phyloP scores from a whole-genome alignment of 2,329 filamentous ascomycete species.

The Sporothrix curviconia region DNA sequence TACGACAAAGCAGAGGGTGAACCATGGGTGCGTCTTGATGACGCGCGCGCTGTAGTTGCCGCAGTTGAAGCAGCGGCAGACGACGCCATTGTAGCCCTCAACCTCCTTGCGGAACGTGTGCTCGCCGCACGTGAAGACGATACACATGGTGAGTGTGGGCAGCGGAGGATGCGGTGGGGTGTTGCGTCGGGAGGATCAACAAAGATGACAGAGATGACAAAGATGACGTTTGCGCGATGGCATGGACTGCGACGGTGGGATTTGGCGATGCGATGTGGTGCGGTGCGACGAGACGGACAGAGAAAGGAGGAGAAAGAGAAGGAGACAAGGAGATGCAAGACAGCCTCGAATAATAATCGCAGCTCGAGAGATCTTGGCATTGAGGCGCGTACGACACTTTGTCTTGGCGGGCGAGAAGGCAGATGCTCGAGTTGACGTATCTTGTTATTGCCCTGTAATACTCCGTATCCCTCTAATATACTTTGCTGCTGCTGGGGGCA shows the following conservation, averaged over 20 bases:
- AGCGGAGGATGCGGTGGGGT: neutral
- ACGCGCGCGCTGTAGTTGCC: constrained; percentile 57
- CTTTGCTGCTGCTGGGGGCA: too few relatives aligned
- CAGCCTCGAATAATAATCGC: too few relatives aligned
- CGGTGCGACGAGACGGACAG: too few relatives aligned
- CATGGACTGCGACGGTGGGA: too few relatives aligned
- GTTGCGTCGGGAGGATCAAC: too few relatives aligned
- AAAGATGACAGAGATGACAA: too few relatives aligned
- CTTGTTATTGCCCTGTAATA: too few relatives aligned
- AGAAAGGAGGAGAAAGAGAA: neutral
- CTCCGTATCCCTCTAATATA: too few relatives aligned
- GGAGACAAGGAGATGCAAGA: neutral
- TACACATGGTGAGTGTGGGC: constrained; percentile 40
- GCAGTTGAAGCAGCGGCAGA: constrained; percentile 60
- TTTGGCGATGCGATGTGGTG: too few relatives aligned
- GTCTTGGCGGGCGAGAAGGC: neutral
- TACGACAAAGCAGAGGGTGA: constrained; percentile 72
- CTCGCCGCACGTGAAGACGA: constrained; percentile 57
- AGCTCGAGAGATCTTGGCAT: neutral
- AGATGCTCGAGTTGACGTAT: too few relatives aligned
- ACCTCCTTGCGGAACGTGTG: constrained; percentile 55
- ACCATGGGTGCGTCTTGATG: constrained; percentile 63
- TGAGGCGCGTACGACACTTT: too few relatives aligned
- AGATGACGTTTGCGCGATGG: too few relatives aligned
- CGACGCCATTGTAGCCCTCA: constrained; percentile 53